phyloP scores from a whole-genome alignment of 176 grass and related monocot genomes.

The Cymbopogon citratus region DNA sequence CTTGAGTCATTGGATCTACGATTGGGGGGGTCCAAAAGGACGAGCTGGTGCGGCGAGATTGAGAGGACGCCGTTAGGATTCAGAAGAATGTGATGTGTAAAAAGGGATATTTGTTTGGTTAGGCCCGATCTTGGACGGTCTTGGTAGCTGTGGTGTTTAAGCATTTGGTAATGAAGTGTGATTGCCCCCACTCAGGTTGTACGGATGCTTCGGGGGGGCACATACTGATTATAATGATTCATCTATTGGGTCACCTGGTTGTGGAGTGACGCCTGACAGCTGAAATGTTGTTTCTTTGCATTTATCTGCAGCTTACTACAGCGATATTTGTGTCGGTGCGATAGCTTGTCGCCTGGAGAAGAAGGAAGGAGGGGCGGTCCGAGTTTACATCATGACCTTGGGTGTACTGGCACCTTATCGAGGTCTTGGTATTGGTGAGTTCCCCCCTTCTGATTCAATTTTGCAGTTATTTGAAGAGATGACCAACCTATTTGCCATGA shows the following conservation, averaged over 20 bases:
- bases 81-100: background rate
- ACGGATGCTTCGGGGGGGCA: background rate
- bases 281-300: slow-evolving; percentile 12
- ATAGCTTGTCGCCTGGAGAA: slow-evolving; percentile 93
- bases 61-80: background rate
- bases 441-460: background rate
- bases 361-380: slow-evolving; percentile 69
- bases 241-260: slow-evolving; percentile 2
- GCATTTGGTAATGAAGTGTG: background rate
- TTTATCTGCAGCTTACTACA: slow-evolving; percentile 81
- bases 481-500: background rate
- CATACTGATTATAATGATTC: background rate
- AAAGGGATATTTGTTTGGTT: slow-evolving; percentile 2
- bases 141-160: background rate
- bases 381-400: slow-evolving; percentile 96
- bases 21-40: background rate
- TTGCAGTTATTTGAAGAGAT: slow-evolving; percentile 7
- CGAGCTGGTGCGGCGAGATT: slow-evolving; percentile 12
- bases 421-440: slow-evolving; percentile 80
- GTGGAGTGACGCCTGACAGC: background rate
- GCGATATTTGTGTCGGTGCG: slow-evolving; percentile 89
- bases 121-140: slow-evolving; percentile 2
- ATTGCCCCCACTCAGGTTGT: background rate
- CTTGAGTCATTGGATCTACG: slow-evolving; percentile 23
- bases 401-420: slow-evolving; percentile 95